Conservation (phyloP, 129 eudicot genomes). For the Flaveria robusta region DNA sequence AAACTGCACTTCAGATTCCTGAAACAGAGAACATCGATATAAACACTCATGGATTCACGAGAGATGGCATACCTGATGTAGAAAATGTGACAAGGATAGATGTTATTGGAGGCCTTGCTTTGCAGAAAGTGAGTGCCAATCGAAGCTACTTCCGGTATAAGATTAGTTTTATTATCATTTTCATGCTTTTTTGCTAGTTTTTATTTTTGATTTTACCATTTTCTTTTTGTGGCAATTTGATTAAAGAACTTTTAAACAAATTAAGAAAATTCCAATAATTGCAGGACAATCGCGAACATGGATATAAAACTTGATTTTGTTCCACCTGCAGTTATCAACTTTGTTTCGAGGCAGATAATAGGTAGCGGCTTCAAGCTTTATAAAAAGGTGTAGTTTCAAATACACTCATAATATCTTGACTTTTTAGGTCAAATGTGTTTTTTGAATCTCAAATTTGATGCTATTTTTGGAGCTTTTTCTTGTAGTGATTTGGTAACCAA, state of each 20-base stretch:
- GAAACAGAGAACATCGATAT: conserved; percentile 64
- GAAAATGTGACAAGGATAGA: conserved; percentile 80
- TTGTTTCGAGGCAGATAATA: conserved; percentile 86
- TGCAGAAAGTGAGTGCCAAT: conserved; percentile 71
- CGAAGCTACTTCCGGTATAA: conserved; percentile 84
- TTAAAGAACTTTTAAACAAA: background rate
- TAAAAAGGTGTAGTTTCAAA: conserved; percentile 68
- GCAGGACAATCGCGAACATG: conserved; percentile 84
- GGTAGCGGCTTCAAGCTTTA: conserved; percentile 97
- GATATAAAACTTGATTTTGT: conserved; percentile 87
- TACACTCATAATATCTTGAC: conserved; percentile 22
- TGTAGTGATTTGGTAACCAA: background rate
- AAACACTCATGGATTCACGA: conserved; percentile 71
- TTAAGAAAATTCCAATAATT: conserved; percentile 21
- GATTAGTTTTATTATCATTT: background rate
- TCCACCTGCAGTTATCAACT: conserved; percentile 90
- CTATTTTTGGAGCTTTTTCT: background rate
- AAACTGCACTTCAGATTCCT: conserved; percentile 50
- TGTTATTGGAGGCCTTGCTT: conserved; percentile 83
- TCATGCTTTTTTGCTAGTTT: background rate
- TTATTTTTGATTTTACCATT: background rate
- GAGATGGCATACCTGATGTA: conserved; percentile 68
- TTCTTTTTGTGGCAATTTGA: background rate
- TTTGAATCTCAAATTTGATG: background rate
- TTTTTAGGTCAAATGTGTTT: conserved; percentile 19